Evolutionary conservation across 352 stramenopile genomes (phyloP).

Genomic region (Phytopythium litorale): DNA sequence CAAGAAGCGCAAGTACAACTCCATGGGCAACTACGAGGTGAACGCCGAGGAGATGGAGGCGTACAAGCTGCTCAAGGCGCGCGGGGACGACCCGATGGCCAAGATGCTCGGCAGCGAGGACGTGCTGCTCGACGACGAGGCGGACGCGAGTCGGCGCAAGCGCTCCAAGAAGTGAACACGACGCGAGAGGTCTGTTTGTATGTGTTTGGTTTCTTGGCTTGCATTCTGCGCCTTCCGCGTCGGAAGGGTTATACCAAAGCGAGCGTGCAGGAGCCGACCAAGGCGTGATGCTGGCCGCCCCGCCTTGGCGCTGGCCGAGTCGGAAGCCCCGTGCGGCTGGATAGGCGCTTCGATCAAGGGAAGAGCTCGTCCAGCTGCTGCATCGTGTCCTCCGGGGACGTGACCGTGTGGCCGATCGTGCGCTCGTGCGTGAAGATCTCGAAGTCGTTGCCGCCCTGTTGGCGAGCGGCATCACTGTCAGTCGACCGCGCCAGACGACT

Average conservation of each 20-base stretch:
- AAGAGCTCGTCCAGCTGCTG: slow-evolving; percentile 97
- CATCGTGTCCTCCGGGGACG: slow-evolving; percentile 95
- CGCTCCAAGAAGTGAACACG: slow-evolving; percentile 6
- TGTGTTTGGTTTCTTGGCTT: neutral
- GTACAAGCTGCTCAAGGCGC: slow-evolving; percentile 90
- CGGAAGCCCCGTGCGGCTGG: neutral
- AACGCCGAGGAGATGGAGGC: slow-evolving; percentile 96
- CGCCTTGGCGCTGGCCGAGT: neutral
- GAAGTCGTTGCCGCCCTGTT: slow-evolving; percentile 96
- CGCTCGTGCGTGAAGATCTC: slow-evolving; percentile 97
- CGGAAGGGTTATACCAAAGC: neutral
- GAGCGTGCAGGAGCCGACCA: neutral
- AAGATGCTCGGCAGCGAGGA: slow-evolving; percentile 76
- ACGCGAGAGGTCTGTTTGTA: neutral
- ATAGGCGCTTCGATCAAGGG: slow-evolving; percentile 33
- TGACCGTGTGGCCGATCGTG: slow-evolving; percentile 97
- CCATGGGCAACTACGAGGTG: slow-evolving; percentile 86
- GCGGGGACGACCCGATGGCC: slow-evolving; percentile 92
- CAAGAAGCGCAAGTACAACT: slow-evolving; percentile 95
- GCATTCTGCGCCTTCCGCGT: neutral
- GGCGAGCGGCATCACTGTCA: neutral
- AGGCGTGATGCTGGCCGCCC: neutral
- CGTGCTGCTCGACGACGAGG: slow-evolving; percentile 37
- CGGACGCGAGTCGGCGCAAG: slow-evolving; percentile 18
- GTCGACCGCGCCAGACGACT: slow-evolving; percentile 7